These are phyloP conservation scores for Starmera caribaea DNA, from an alignment of 805 yeast species.

Conservation along the genomic window DNA sequence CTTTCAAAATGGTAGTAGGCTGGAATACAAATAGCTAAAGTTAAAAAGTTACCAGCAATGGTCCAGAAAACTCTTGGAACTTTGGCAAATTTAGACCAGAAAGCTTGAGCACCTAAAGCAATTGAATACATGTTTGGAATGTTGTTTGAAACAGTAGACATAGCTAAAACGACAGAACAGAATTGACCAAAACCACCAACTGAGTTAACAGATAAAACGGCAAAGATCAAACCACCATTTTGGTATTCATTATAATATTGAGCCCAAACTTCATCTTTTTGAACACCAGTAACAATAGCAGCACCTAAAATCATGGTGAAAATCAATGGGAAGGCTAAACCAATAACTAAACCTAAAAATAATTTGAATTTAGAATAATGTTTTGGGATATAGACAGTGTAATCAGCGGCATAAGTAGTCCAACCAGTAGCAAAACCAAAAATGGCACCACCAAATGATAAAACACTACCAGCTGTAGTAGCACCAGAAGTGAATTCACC, in stretches of 20 bases:
- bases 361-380: constrained; percentile 48
- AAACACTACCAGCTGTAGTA: constrained; percentile 63
- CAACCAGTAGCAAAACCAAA: constrained; percentile 92
- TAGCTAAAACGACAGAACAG: constrained; percentile 73
- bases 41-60: constrained; percentile 57
- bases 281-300: constrained; percentile 67
- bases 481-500: constrained; percentile 45
- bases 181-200: constrained; percentile 86
- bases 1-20: constrained; percentile 65
- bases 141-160: constrained; percentile 85
- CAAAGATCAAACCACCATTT: constrained; percentile 78
- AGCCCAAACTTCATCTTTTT: constrained; percentile 33
- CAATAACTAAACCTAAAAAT: constrained; percentile 53
- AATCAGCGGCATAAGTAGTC: constrained; percentile 90
- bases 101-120: constrained; percentile 77
- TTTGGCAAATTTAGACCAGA: constrained; percentile 64
- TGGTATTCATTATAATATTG: constrained; percentile 42
- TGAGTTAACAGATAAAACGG: constrained; percentile 68
- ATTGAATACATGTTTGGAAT: constrained; percentile 92
- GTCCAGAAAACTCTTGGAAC: constrained; percentile 86
- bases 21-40: constrained; percentile 84
- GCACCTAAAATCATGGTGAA: constrained; percentile 80
- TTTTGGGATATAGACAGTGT: constrained; percentile 77
- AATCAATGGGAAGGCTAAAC: constrained; percentile 58
- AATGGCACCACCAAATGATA: constrained; percentile 74